phyloP scores from a whole-genome alignment of 2,329 filamentous ascomycete species.

The Dothideomycetes sp. region DNA sequence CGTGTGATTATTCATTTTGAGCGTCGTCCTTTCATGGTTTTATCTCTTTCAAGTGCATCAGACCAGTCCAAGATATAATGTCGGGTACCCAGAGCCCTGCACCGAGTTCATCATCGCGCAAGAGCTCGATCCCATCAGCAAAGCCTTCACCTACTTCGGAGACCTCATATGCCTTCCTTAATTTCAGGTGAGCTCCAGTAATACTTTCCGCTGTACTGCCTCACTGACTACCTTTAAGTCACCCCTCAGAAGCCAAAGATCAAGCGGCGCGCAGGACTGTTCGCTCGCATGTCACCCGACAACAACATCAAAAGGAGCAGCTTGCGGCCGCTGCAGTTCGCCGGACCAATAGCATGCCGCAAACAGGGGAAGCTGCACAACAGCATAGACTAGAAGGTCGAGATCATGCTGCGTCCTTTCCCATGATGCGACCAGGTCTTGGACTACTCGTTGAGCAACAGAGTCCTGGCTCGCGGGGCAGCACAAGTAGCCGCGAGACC shows the following conservation, averaged over 20 bases:
- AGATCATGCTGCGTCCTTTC: conserved; percentile 10
- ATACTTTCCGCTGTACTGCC: not conserved
- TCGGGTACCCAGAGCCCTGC: not conserved
- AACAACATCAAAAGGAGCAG: conserved; percentile 19
- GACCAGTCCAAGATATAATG: not conserved
- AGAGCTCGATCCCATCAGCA: not conserved
- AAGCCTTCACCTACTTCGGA: not conserved
- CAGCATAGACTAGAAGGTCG: conserved; percentile 1
- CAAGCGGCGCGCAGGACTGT: conserved; percentile 20
- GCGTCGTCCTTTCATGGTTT: not conserved
- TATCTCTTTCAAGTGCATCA: too few species aligned
- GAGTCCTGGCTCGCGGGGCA: conserved; percentile 1
- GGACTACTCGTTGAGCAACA: not conserved
- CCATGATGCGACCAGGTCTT: conserved; percentile 3
- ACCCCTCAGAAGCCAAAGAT: conserved; percentile 23
- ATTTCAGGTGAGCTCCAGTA: not conserved
- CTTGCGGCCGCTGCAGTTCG: conserved; percentile 13
- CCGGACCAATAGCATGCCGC: conserved; percentile 9
- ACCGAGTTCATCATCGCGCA: not conserved
- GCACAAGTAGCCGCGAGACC: not conserved
- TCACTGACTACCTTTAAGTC: conserved; percentile 7
- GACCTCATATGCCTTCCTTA: not conserved
- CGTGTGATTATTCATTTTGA: not conserved
- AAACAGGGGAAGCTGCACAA: not conserved
- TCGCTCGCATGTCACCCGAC: conserved; percentile 23